Percentiles rank a stretch among this genome's conserved stretches.
These are phyloP conservation scores for Wickerhamomyces queroliae DNA, from an alignment of 805 yeast genomes.

Conservation along the genomic window DNA sequence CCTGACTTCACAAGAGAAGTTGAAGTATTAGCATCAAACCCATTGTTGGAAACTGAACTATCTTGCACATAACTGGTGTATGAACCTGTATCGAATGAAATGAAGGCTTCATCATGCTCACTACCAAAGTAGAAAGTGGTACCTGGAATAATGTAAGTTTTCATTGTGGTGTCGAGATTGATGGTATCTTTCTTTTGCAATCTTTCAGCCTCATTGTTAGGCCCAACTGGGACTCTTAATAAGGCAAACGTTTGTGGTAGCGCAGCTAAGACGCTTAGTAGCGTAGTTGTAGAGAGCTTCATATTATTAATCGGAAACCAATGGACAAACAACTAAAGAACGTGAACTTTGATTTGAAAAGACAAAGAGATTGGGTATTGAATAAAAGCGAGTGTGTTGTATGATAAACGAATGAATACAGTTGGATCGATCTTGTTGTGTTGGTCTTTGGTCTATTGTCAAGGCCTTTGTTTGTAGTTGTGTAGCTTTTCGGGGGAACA, in stretches of 20 bases:
- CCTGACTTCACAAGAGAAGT: not conserved
- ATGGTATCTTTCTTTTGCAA: conserved; percentile 1
- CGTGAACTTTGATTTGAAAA: not conserved
- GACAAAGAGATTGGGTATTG: too few relatives aligned
- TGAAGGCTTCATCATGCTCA: not conserved
- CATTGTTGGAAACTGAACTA: not conserved
- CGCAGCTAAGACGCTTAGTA: not conserved
- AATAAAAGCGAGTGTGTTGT: too few relatives aligned
- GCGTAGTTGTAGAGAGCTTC: not conserved
- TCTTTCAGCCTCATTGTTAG: not conserved
- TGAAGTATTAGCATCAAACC: conserved; percentile 1
- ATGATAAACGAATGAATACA: not conserved
- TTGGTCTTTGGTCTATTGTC: too few relatives aligned
- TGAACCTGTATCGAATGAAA: conserved; percentile 5
- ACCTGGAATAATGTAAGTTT: conserved; percentile 4
- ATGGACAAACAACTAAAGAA: too few relatives aligned
- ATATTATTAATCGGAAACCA: not conserved
- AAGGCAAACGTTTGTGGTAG: conserved; percentile 1
- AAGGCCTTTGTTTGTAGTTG: too few relatives aligned
- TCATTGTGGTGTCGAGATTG: not conserved
- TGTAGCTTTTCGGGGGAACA: too few relatives aligned
- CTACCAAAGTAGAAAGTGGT: conserved; percentile 5
- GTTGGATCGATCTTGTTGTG: not conserved
- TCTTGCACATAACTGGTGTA: conserved; percentile 5
- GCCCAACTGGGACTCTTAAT: conserved; percentile 3